phyloP scores from a whole-genome alignment of 805 yeast species.

The Teunomyces tritomae region DNA sequence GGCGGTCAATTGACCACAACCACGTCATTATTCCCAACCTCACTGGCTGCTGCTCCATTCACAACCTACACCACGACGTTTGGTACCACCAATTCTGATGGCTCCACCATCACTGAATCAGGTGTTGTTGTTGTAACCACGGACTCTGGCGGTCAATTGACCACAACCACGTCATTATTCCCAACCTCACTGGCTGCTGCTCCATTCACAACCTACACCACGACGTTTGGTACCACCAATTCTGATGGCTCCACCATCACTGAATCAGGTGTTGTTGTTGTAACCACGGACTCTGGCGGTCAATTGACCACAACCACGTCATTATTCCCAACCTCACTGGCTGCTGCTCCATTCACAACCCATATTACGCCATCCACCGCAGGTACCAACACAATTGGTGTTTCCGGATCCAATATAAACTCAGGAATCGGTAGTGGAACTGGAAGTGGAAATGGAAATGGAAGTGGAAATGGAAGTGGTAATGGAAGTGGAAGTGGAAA shows the following conservation, averaged over 20 bases:
- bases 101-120: constrained; percentile 7
- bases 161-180: constrained; percentile 3
- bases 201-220: constrained; percentile 7
- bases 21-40: constrained; percentile 3
- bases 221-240: constrained; percentile 5
- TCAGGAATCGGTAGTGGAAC: no score
- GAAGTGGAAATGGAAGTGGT: no score
- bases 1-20: constrained; percentile 8
- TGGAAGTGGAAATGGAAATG: no score
- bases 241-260: constrained; percentile 4
- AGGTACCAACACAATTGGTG: no score
- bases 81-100: constrained; percentile 3
- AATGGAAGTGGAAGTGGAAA: neutral
- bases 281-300: constrained; percentile 19
- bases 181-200: neutral
- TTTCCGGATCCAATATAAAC: no score
- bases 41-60: neutral
- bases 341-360: constrained; percentile 4
- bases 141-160: constrained; percentile 13
- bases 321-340: neutral
- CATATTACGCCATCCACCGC: no score
- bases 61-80: constrained; percentile 9
- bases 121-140: constrained; percentile 17
- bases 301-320: constrained; percentile 3
- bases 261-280: constrained; percentile 11